Percentiles rank a stretch among this genome's conserved stretches.
Conservation (phyloP, 139 green algal genomes). For the Tetradesmus obliquus region DNA sequence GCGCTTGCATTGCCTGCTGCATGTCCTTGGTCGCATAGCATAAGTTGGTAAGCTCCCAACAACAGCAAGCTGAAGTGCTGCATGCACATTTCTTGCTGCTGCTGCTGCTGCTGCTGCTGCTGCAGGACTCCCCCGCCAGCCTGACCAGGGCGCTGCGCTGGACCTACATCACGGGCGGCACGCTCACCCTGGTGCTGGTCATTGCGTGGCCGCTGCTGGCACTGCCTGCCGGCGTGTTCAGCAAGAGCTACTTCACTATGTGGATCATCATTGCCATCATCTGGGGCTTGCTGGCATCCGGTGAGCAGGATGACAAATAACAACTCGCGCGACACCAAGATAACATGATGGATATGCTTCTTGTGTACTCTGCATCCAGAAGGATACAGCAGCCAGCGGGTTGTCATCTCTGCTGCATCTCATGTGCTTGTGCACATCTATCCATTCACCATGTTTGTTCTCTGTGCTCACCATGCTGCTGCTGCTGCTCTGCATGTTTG, state of each 20-base stretch:
- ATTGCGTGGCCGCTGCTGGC: constrained; percentile 75
- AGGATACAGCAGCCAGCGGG: too few relatives aligned
- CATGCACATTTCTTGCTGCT: not conserved
- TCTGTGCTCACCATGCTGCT: not conserved
- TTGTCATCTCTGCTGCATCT: too few relatives aligned
- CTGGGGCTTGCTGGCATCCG: constrained; percentile 74
- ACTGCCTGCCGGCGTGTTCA: constrained; percentile 77
- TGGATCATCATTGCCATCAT: constrained; percentile 71
- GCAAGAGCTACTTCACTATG: constrained; percentile 46
- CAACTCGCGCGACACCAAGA: too few relatives aligned
- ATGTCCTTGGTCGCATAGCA: not conserved
- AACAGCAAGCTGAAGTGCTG: not conserved
- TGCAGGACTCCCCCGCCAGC: constrained; percentile 51
- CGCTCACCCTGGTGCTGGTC: constrained; percentile 73
- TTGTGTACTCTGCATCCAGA: too few relatives aligned
- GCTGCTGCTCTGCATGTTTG: not conserved
- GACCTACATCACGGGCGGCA: constrained; percentile 61
- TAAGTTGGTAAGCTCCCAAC: not conserved
- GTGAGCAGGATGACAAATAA: not conserved
- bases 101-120: not conserved
- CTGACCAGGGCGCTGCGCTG: constrained; percentile 53
- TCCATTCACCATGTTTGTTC: not conserved
- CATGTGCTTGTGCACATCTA: too few relatives aligned
- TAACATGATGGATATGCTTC: too few relatives aligned
- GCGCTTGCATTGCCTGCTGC: not conserved